Base-by-base conservation (phyloP, 163 green algal genomes). In the Picocystis sp. region DNA sequence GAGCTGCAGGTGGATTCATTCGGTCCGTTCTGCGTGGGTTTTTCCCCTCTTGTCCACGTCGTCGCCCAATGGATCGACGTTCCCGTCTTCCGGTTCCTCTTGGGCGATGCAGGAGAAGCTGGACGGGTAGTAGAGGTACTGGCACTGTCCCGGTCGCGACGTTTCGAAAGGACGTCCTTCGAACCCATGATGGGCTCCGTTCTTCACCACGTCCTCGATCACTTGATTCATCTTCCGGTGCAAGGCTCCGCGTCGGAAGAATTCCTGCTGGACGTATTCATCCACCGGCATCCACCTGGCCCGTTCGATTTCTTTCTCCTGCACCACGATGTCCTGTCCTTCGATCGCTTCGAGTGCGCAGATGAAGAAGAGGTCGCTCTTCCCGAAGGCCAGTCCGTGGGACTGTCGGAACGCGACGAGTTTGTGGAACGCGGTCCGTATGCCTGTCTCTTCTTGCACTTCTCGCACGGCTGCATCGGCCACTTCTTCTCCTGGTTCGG, bases 401-500 rank as follows among this genome's bases (percentile, higher is more conserved):
- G 21, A 42, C 42, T 76, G 65, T 46, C 67, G 46, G n/a, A 53
- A 56, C 12, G 24, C 10, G 17, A 53, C 14, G 6, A 57, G 21
- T 22, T 45, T 10, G 17, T 60, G 15, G 34, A 44, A 50, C 5
- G 41, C 2, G 15, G n/a, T 42, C 38, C 41, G 41, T 3, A 67
- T 52, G 3, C 67, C 67, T 1, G 67, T 76, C 54, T 76, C 67
- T 47, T 76, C 67, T 45, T 55, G 43, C 43, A 76, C 67, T 45
- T 76, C 67, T n/a, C 67, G 41, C 22, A 67, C 61, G 42, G 67
- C 67, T 24, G 57, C 65, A 25, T n/a, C 60, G 23, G 52, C 61
- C 23, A 92, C 53, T 55, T 89, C 77, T 58, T 92, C 82, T 0
- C 75, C 76, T 21, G 50, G 49, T 23, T 71, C 43, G 19, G 81